Conservation (phyloP, 306 rosid species). For the Biancaea sappan region DNA sequence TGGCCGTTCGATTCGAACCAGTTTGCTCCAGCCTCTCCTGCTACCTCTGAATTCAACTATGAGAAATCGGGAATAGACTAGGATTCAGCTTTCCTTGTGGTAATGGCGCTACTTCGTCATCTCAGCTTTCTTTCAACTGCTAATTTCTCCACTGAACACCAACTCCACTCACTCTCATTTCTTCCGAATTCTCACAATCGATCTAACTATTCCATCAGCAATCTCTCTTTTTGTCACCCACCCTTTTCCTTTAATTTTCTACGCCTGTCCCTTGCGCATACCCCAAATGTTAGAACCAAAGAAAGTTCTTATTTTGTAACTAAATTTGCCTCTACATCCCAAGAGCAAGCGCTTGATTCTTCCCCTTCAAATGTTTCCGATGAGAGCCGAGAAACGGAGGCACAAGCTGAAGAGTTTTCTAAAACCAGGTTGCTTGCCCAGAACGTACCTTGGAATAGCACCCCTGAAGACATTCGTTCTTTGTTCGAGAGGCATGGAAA, state of each 20-base stretch:
- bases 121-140: constrained; percentile 39
- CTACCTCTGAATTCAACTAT: neutral
- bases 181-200: constrained; percentile 28
- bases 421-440: constrained; percentile 73
- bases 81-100: neutral
- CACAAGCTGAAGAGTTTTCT: constrained; percentile 47
- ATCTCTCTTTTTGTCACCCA: constrained; percentile 37
- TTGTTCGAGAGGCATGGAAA: constrained; percentile 74
- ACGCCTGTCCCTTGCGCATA: constrained; percentile 25
- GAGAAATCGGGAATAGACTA: neutral
- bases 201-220: constrained; percentile 22
- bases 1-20: neutral
- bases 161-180: constrained; percentile 29
- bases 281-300: constrained; percentile 33
- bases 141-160: constrained; percentile 35
- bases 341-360: constrained; percentile 47
- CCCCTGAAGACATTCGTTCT: constrained; percentile 82
- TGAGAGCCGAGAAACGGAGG: constrained; percentile 30
- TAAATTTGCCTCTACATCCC: constrained; percentile 50
- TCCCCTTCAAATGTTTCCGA: constrained; percentile 13
- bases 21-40: neutral
- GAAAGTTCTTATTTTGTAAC: constrained; percentile 30
- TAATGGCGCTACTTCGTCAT: constrained; percentile 66
- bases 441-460: constrained; percentile 86
- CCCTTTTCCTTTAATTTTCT: constrained; percentile 36